These are phyloP conservation scores for Malassezia slooffiae DNA, from an alignment of 1,284 basidiomycete species.

Conservation along the genomic window DNA sequence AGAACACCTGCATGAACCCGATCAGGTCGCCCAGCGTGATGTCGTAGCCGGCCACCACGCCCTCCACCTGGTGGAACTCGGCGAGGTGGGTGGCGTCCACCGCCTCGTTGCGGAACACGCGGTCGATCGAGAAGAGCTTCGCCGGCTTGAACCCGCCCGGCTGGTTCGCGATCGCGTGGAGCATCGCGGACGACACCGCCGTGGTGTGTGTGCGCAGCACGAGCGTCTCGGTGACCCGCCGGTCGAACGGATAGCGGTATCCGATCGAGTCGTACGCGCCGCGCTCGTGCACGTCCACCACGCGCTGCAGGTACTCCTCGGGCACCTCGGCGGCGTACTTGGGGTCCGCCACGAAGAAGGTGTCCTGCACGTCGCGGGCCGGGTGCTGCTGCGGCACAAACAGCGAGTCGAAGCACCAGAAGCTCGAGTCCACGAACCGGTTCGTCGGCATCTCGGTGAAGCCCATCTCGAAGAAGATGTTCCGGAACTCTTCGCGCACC, in stretches of 20 bases:
- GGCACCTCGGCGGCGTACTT: constrained; percentile 65
- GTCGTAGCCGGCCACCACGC: constrained; percentile 88
- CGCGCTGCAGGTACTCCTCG: constrained; percentile 75
- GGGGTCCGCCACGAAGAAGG: constrained; percentile 96
- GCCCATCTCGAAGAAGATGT: constrained; percentile 99
- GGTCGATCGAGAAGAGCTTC: constrained; percentile 94
- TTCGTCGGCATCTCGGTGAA: constrained; percentile 99
- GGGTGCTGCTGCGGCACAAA: constrained; percentile 99
- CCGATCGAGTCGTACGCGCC: constrained; percentile 93
- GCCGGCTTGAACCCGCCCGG: constrained; percentile 78
- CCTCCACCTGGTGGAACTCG: constrained; percentile 99
- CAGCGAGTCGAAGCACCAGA: constrained; percentile 98
- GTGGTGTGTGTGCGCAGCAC: constrained; percentile 96
- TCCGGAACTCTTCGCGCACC: constrained; percentile 92
- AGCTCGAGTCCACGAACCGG: constrained; percentile 90
- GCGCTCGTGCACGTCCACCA: constrained; percentile 73
- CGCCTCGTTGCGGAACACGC: constrained; percentile 97
- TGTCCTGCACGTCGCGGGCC: constrained; percentile 93
- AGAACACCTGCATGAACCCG: constrained; percentile 61
- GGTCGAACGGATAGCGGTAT: constrained; percentile 91
- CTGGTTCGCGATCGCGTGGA: constrained; percentile 62
- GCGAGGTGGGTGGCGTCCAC: constrained; percentile 98
- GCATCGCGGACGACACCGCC: constrained; percentile 84
- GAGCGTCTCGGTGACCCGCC: constrained; percentile 79
- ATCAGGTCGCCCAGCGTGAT: constrained; percentile 95